Conservation (phyloP, 1,284 basidiomycete species). For the Fomitopsis pinicola region DNA sequence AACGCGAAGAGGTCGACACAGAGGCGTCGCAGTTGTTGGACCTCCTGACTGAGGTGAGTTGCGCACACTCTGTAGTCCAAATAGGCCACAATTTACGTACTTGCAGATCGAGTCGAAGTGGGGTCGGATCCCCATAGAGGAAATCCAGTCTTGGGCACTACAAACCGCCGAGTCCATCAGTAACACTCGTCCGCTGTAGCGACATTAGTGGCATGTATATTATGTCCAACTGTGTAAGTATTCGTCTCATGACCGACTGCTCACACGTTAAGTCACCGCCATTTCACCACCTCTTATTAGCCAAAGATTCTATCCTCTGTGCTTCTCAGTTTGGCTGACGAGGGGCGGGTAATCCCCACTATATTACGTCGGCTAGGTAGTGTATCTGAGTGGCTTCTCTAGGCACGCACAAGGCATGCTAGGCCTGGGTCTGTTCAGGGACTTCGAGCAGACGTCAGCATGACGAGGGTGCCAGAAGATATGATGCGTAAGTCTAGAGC, state of each 20-base stretch:
- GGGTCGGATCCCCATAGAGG: conserved; percentile 52
- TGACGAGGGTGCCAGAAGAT: too few relatives aligned
- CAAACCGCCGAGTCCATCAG: conserved; percentile 43
- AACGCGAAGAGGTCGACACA: conserved; percentile 42
- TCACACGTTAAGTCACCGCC: neutral
- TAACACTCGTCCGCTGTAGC: conserved; percentile 11
- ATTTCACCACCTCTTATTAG: neutral
- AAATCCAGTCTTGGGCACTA: conserved; percentile 60
- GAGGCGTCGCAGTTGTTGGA: conserved; percentile 44
- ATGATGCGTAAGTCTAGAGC: too few relatives aligned
- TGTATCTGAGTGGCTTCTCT: too few relatives aligned
- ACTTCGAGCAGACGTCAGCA: too few relatives aligned
- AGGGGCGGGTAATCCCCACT: too few relatives aligned
- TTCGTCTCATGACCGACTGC: neutral
- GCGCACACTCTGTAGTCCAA: neutral
- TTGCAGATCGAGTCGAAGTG: conserved; percentile 49
- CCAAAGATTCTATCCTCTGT: too few relatives aligned
- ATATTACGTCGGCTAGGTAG: too few relatives aligned
- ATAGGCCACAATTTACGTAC: neutral
- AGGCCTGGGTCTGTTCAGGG: too few relatives aligned
- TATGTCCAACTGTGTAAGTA: neutral
- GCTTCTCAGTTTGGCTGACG: too few relatives aligned
- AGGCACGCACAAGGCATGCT: too few relatives aligned
- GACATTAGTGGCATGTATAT: neutral
- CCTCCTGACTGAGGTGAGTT: conserved; percentile 47